phyloP scores from a whole-genome alignment of 2,329 filamentous ascomycete genomes.

The Colletotrichum viniferum region DNA sequence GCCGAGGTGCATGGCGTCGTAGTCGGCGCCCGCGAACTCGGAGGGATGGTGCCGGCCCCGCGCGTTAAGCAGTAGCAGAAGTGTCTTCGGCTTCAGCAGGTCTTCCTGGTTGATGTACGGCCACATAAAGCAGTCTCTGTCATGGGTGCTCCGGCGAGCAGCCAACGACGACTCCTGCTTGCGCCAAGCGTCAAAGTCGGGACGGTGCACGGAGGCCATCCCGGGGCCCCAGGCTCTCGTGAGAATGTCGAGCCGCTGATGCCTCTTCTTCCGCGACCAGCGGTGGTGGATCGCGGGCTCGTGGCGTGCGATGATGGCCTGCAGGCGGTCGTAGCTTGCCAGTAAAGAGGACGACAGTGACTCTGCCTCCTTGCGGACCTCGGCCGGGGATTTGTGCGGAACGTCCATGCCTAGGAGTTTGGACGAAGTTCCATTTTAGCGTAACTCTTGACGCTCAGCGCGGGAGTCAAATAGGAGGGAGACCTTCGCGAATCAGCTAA shows the following conservation, averaged over 20 bases:
- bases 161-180: neutral
- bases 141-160: neutral
- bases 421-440: neutral
- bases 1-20: slow-evolving; percentile 34
- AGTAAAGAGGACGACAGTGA: rapidly evolving
- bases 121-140: slow-evolving; percentile 47
- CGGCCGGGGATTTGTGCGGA: neutral
- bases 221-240: neutral
- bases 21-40: slow-evolving; percentile 51
- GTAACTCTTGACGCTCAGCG: too few relatives aligned
- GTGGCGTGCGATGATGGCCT: neutral
- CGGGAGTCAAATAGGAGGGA: too few relatives aligned
- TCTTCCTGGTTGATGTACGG: slow-evolving; percentile 64
- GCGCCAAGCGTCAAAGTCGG: neutral
- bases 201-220: neutral
- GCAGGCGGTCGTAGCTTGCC: neutral
- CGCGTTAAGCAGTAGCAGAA: slow-evolving; percentile 58
- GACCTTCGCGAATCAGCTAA: too few relatives aligned
- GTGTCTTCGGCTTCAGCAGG: slow-evolving; percentile 41
- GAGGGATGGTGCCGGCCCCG: slow-evolving; percentile 50
- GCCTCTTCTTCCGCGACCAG: neutral
- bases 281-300: neutral
- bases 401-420: neutral
- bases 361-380: neutral
- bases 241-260: neutral